Base-by-base conservation (phyloP, 75 land plant species). In the Azolla pinnata region DNA sequence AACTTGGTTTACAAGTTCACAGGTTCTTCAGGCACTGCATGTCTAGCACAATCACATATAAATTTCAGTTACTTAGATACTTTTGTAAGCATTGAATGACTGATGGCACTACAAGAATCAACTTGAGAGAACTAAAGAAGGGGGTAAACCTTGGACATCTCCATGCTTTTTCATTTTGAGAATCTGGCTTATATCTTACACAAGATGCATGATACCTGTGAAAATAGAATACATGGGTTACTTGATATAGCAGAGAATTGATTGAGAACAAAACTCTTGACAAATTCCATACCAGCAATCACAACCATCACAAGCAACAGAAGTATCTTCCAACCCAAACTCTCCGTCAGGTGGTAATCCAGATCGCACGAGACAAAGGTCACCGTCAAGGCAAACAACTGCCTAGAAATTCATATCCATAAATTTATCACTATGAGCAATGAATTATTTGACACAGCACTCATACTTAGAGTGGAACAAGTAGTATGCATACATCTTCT, bases 261-360 rank as follows among this genome's bases (percentile, higher is more conserved):
- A 40, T 31, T 3, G 29, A 30, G 7, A 14, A 58, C 28, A 20
- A 28, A 31, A 28, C 46, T 33, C 48, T 21, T 28, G 51, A 33
- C 5, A 34, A 12, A 42, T 45, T 33, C 40, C 63, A 52, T 74
- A 88, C 98, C 98, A 93, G 72, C 70, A 56, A 72, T 93, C 98
- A 72, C 98, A 93, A 40, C 83, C 81, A 63, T 93, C 98, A 67
- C 98, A 93, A 64, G 98, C 98, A 71, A 93, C 84, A 59, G 98
- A 93, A 50, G 96, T 93, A 65, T 93, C 98, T 50, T 64, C 46
- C 59, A 61, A 61, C 14, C 67, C 73, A 23, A 57, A 54, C 64
- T 78, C 80, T 60, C 71, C 88, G 27, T 63, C 77, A 54, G 32
- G 33, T 42, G 55, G 42, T 10, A 62, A 53, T 51, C 81, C 81